Evolutionary conservation across 2,329 filamentous ascomycete genomes (phyloP).

Genomic region (Raffaelea ambrosiae): DNA sequence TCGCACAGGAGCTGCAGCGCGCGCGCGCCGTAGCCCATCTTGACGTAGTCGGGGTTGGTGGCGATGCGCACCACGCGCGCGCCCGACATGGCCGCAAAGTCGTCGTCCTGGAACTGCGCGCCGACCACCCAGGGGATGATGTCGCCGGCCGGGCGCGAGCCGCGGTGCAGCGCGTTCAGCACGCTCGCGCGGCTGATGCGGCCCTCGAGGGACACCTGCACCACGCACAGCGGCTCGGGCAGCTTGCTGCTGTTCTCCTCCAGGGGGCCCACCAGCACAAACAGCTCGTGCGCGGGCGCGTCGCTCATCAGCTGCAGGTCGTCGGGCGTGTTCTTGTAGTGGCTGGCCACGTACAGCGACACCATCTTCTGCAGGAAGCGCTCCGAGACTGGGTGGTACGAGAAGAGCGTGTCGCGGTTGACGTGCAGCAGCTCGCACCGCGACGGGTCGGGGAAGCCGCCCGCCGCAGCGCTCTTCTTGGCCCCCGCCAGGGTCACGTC

Average conservation of each 20-base stretch:
- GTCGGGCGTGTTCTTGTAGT: conserved; percentile 97
- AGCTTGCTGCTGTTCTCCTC: conserved; percentile 68
- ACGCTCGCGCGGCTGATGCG: conserved; percentile 92
- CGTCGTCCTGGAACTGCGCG: conserved; percentile 96
- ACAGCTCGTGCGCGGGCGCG: conserved; percentile 91
- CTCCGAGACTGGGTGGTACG: conserved; percentile 93
- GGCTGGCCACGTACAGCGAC: conserved; percentile 89
- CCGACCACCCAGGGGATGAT: conserved; percentile 96
- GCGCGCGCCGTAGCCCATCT: conserved; percentile 88
- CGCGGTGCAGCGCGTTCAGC: conserved; percentile 78
- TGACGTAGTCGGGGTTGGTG: conserved; percentile 86
- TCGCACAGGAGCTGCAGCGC: conserved; percentile 81
- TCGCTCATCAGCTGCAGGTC: conserved; percentile 99
- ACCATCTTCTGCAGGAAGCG: conserved; percentile 98
- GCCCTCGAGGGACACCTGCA: conserved; percentile 90
- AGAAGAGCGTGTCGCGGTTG: conserved; percentile 96
- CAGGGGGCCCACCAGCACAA: conserved; percentile 83
- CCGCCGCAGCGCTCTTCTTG: conserved; percentile 18
- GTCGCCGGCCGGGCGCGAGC: conserved; percentile 82
- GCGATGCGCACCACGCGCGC: conserved; percentile 90
- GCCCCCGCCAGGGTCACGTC: conserved; percentile 67
- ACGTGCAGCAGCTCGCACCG: conserved; percentile 89
- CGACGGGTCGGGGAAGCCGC: conserved; percentile 78
- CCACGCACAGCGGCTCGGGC: conserved; percentile 87
- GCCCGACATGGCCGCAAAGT: conserved; percentile 88